A percentile compares a stretch with the other conserved stretches of the same genome.
Conservation (phyloP, 2,329 filamentous ascomycete species). For the Fusarium sp. region DNA sequence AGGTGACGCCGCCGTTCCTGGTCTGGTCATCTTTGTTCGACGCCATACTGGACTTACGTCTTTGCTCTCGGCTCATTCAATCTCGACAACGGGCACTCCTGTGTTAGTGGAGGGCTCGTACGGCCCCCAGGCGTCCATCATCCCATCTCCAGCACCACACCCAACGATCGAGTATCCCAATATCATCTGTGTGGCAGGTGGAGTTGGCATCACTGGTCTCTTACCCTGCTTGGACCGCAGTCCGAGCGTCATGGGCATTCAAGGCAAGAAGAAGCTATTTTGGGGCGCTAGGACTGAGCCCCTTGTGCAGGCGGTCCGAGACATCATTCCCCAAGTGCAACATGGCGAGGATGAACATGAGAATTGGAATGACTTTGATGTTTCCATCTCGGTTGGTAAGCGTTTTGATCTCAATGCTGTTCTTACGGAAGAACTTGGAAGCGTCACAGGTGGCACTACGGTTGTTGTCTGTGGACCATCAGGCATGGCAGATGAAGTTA, state of each 20-base stretch:
- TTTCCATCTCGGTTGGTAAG: background rate
- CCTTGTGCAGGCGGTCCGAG: background rate
- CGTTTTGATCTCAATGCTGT: background rate
- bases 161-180: background rate
- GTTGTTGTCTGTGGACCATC: constrained; percentile 9
- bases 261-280: background rate
- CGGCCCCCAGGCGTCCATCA: background rate
- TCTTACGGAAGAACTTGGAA: background rate
- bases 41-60: background rate
- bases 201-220: background rate
- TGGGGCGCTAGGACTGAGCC: background rate
- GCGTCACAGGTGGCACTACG: background rate
- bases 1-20: background rate
- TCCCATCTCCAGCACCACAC: background rate
- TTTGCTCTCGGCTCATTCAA: background rate
- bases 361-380: background rate
- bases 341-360: background rate
- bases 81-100: background rate
- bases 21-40: background rate
- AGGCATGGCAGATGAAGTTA: constrained; percentile 10
- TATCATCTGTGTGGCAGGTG: background rate
- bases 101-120: background rate
- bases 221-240: background rate
- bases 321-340: background rate
- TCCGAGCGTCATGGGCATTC: background rate